Conservation (phyloP, 805 yeast genomes). For the Schwanniomyces sp. region DNA sequence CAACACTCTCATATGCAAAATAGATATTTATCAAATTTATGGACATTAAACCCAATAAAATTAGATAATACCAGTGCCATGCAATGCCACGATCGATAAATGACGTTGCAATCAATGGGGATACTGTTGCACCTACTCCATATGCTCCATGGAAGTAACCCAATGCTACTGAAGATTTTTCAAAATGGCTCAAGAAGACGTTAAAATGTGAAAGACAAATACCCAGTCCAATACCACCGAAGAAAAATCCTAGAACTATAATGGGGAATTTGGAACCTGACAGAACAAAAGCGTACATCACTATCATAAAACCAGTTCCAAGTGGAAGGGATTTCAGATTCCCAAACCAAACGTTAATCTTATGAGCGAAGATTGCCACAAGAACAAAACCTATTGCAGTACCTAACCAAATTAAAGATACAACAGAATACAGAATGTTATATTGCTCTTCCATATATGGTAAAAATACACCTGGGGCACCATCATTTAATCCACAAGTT, state of each 20-base stretch:
- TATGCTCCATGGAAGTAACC: conserved; percentile 19
- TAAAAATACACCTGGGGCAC: conserved; percentile 59
- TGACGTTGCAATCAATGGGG: conserved; percentile 22
- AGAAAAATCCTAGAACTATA: conserved; percentile 19
- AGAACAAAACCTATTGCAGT: conserved; percentile 55
- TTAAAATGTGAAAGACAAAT: conserved; percentile 19
- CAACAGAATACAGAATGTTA: conserved; percentile 48
- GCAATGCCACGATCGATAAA: conserved; percentile 16
- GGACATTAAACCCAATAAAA: conserved; percentile 17
- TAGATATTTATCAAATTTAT: conserved; percentile 7
- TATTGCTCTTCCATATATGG: conserved; percentile 53
- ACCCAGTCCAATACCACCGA: conserved; percentile 21
- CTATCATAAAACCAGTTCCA: neutral
- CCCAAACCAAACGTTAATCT: conserved; percentile 41
- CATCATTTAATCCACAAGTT: conserved; percentile 49
- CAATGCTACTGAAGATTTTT: conserved; percentile 13
- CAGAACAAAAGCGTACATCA: conserved; percentile 16
- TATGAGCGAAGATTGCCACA: conserved; percentile 50
- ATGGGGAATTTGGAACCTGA: conserved; percentile 19
- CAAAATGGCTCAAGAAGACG: conserved; percentile 17
- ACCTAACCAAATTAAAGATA: conserved; percentile 57
- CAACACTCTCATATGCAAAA: conserved; percentile 15
- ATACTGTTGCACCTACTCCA: conserved; percentile 24
- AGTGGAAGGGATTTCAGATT: conserved; percentile 32
- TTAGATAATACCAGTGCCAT: conserved; percentile 21